Percentiles rank a stretch among this genome's conserved stretches.
Conservation (phyloP, 176 grass and related monocot genomes). For the Avena atlantica region DNA sequence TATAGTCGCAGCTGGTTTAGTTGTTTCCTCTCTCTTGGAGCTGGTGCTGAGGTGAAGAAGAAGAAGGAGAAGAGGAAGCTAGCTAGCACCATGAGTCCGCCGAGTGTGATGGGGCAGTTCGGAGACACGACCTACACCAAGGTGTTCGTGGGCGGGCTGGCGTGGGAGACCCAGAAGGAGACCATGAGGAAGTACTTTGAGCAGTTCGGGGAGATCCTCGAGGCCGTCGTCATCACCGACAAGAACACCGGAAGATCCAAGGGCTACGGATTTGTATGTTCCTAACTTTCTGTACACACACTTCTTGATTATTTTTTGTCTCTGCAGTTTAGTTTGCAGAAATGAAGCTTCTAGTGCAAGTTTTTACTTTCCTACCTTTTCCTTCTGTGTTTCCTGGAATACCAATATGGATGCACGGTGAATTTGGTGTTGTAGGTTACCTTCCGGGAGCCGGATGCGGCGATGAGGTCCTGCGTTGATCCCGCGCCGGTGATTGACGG, state of each 20-base stretch:
- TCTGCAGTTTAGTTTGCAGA: conserved; percentile 26
- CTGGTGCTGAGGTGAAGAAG: conserved; percentile 32
- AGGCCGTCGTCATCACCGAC: conserved; percentile 98
- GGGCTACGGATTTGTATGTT: conserved; percentile 97
- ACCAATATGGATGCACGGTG: background rate
- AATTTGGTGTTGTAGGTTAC: conserved; percentile 69
- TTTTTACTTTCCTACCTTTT: background rate
- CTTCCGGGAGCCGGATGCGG: conserved; percentile 87
- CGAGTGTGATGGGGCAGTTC: conserved; percentile 82
- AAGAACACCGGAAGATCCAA: conserved; percentile 99
- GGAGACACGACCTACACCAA: conserved; percentile 99
- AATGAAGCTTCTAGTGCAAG: background rate
- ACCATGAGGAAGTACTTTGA: conserved; percentile 98
- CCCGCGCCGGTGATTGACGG: conserved; percentile 95
- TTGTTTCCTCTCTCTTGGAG: conserved; percentile 38
- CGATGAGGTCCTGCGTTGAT: conserved; percentile 89
- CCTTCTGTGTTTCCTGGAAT: background rate
- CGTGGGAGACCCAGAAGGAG: conserved; percentile 98
- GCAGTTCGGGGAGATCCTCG: conserved; percentile 98
- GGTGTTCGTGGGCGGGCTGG: conserved; percentile 94
- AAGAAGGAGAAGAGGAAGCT: conserved; percentile 10
- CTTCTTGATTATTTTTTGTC: background rate
- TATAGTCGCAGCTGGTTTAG: conserved; percentile 39
- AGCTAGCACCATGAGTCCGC: conserved; percentile 51
- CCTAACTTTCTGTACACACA: background rate